These are phyloP conservation scores for Clonostachys rhizophaga DNA, from an alignment of 2,329 filamentous ascomycete species.

Conservation along the genomic window DNA sequence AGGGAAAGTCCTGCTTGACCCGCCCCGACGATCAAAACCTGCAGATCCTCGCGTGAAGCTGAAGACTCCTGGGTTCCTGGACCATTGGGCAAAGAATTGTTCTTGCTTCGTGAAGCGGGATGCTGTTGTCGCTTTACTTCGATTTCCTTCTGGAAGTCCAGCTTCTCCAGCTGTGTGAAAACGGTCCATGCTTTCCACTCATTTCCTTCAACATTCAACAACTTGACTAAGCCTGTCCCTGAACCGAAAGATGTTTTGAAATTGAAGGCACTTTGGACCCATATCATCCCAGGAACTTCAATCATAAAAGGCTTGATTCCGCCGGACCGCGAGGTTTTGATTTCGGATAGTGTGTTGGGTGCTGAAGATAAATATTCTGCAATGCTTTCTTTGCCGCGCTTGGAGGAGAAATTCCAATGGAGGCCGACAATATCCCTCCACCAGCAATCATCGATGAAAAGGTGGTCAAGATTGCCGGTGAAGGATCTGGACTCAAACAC, in stretches of 20 bases:
- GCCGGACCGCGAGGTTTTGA: background rate
- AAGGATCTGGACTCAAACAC: background rate
- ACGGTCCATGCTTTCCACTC: background rate
- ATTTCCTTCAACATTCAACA: background rate
- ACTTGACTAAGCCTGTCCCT: background rate
- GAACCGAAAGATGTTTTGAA: background rate
- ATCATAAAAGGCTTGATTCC: background rate
- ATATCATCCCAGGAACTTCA: background rate
- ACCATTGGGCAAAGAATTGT: too few relatives aligned
- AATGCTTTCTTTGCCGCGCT: slow-evolving; percentile 9
- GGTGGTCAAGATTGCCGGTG: background rate
- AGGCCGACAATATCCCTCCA: slow-evolving; percentile 16
- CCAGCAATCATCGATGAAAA: slow-evolving; percentile 15
- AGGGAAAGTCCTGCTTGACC: slow-evolving; percentile 34
- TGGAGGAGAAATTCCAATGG: slow-evolving; percentile 17
- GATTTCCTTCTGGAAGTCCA: background rate
- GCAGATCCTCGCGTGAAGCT: background rate
- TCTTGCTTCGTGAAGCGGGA: too few relatives aligned
- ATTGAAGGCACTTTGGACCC: background rate
- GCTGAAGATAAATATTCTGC: slow-evolving; percentile 3
- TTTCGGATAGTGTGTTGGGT: background rate
- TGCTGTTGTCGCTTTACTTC: background rate
- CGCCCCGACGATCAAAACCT: slow-evolving; percentile 5
- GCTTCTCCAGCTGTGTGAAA: background rate
- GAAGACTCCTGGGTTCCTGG: too few relatives aligned